Evolutionary conservation across 805 yeast species (phyloP).

Genomic region (Candida sanyiensis): DNA sequence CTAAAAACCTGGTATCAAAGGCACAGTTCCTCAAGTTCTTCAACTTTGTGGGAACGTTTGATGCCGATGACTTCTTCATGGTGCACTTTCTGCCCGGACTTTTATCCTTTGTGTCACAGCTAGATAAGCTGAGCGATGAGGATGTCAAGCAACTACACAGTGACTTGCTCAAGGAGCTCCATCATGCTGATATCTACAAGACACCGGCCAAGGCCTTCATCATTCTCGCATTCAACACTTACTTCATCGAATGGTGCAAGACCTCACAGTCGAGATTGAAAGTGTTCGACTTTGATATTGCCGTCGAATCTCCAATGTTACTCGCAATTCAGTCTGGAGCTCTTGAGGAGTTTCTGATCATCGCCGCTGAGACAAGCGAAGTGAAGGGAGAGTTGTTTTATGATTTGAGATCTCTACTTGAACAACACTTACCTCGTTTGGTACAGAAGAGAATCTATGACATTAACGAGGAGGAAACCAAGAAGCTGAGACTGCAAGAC

Average conservation of each 20-base stretch:
- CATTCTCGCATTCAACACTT: constrained; percentile 46
- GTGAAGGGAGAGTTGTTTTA: constrained; percentile 46
- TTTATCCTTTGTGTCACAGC: constrained; percentile 38
- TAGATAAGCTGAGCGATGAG: constrained; percentile 31
- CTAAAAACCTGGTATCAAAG: constrained; percentile 30
- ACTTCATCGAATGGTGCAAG: constrained; percentile 67
- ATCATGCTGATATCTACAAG: constrained; percentile 38
- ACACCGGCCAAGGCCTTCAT: constrained; percentile 46
- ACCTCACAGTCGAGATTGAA: constrained; percentile 34
- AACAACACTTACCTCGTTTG: constrained; percentile 58
- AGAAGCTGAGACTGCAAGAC: constrained; percentile 26
- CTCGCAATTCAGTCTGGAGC: constrained; percentile 59
- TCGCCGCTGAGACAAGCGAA: constrained; percentile 51
- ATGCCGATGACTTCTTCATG: constrained; percentile 57
- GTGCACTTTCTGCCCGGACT: constrained; percentile 61
- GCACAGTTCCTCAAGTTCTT: constrained; percentile 37
- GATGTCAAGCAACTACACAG: constrained; percentile 36
- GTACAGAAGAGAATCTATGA: constrained; percentile 48
- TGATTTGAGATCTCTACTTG: constrained; percentile 61
- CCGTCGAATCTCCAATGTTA: constrained; percentile 55
- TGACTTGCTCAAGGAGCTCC: constrained; percentile 31
- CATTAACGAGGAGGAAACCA: constrained; percentile 38
- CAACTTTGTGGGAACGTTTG: constrained; percentile 41
- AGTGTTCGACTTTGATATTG: constrained; percentile 47
- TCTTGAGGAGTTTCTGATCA: constrained; percentile 57